Evolutionary conservation across 108 stramenopile genomes (phyloP), one percentile per base, ranked within the genome.

Genomic region (Pseudonitzschia delicatissima): DNA sequence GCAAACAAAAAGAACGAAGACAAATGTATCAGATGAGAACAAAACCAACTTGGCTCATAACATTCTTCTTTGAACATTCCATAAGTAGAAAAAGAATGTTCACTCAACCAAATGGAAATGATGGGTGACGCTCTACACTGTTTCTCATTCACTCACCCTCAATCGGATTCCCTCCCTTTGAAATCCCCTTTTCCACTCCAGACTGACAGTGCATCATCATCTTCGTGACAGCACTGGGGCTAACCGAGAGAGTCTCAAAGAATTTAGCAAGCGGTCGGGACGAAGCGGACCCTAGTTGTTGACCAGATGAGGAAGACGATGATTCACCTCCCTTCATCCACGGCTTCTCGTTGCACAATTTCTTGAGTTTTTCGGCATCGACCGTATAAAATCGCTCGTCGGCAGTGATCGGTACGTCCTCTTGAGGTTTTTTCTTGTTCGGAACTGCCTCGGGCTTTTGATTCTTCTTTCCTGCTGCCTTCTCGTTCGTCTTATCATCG

Each of bases 151-250:
- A 59, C 58, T 1, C n/a, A 59, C 58, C 58, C 37, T 97, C 96
- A 50, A 94, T 87, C 36, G 96, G 96, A 64, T 95, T 98, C 8
- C 96, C 96, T 4, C 94, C 91, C 57, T 87, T 77, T 45, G 70
- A 66, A 50, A 97, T 87, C 42, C 99, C 99, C 80, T 96, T 97
- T 52, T 97, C 90, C n/a, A 98, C 98, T 25, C 99, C 99, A 3
- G 92, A 86, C 5, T 93, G 85, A 60, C 96, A 97, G 71, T 98
- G 98, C 77, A 91, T 95, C 73, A 96, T 87, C 79, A 94, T 91
- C 75, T 94, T 91, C 73, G 85, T 86, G 26, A 91, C 72, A 21
- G 88, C 84, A 18, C 85, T 83, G 25, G 93, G 93, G 55, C 76
- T 72, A 25, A 94, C 27, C 45, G 90, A 74, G 28, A 88, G 82